Conservation (phyloP, 164 flowering plant species). For the Magnolia kwangsiensis region DNA sequence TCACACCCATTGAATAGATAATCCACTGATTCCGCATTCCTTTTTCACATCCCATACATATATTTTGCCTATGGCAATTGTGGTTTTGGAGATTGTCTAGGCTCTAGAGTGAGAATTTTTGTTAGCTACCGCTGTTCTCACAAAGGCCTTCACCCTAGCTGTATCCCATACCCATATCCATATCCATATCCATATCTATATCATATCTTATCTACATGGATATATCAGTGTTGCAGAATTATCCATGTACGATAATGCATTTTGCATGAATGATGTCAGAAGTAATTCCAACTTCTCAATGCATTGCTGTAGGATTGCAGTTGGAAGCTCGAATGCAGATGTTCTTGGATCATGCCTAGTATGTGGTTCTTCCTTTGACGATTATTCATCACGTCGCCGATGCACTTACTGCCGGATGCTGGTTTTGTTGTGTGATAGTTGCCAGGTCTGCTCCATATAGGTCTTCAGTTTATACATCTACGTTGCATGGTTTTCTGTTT, state of each 20-base stretch:
- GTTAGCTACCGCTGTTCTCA: neutral
- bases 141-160: neutral
- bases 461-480: neutral
- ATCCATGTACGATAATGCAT: neutral
- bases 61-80: neutral
- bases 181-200: too few species aligned
- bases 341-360: conserved; percentile 68
- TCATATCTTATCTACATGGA: neutral
- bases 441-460: conserved; percentile 48
- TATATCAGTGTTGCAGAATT: too few species aligned
- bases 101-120: neutral
- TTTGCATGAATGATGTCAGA: neutral
- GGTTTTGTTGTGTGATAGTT: conserved; percentile 75
- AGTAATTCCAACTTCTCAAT: conserved; percentile 4
- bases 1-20: too few species aligned
- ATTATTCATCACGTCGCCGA: conserved; percentile 84
- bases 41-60: neutral
- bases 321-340: conserved; percentile 62
- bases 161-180: neutral
- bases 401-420: conserved; percentile 87
- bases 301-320: conserved; percentile 63
- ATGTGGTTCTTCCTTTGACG: conserved; percentile 68
- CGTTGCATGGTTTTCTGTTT: neutral
- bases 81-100: neutral
- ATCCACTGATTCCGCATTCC: neutral